phyloP scores from a whole-genome alignment of 441 rosid genomes.

The Daphne laureola region DNA sequence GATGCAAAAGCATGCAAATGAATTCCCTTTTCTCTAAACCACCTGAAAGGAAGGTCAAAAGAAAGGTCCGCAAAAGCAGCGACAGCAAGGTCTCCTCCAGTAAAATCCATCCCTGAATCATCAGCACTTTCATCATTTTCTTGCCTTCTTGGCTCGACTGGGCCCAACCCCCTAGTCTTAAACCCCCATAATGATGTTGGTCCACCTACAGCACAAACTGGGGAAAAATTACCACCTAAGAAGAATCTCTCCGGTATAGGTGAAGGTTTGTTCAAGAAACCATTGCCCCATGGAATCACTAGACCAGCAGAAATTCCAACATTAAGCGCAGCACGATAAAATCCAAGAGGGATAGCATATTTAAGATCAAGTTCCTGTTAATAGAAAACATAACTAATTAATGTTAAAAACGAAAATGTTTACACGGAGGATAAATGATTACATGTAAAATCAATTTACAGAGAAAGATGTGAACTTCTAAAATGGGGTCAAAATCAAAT shows the following conservation, averaged over 20 bases:
- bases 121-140: constrained; percentile 26
- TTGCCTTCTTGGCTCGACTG: constrained; percentile 62
- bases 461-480: too few relatives aligned
- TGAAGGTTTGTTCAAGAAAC: constrained; percentile 39
- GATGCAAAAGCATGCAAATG: constrained; percentile 80
- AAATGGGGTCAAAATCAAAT: too few relatives aligned
- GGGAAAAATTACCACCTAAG: constrained; percentile 85
- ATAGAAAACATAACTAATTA: constrained; percentile 3
- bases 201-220: constrained; percentile 69
- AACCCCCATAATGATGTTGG: constrained; percentile 83
- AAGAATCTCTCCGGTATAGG: constrained; percentile 82
- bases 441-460: too few relatives aligned
- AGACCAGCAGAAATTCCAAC: constrained; percentile 70
- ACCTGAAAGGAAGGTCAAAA: constrained; percentile 73
- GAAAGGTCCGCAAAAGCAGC: constrained; percentile 86
- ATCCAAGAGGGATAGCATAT: constrained; percentile 73
- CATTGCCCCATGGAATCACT: constrained; percentile 70
- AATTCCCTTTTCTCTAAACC: constrained; percentile 76
- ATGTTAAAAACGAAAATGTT: neutral
- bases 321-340: constrained; percentile 63
- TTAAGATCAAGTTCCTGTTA: constrained; percentile 78
- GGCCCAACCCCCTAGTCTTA: constrained; percentile 64
- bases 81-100: constrained; percentile 86
- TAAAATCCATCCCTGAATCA: constrained; percentile 51
- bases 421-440: neutral